Evolutionary conservation across 78 protist genomes (phyloP).

Genomic region (Dictyostelium citrinum): DNA sequence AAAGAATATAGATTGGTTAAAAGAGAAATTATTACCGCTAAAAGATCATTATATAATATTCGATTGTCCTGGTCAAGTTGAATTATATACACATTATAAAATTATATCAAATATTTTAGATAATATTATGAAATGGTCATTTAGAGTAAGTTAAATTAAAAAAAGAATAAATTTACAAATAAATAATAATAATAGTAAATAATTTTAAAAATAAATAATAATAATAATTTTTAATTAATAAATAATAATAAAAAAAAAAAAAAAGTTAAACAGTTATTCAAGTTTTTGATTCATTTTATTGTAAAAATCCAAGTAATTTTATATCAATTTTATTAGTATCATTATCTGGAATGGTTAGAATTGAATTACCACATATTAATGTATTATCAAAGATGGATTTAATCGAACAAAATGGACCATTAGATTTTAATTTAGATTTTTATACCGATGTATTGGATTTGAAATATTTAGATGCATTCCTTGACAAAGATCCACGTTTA

Average conservation of each 20-base stretch:
- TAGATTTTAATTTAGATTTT: conserved; percentile 88
- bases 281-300: conserved; percentile 89
- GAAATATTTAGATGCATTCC: not conserved
- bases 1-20: conserved; percentile 95
- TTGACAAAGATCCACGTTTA: conserved; percentile 18
- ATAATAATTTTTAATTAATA: no score
- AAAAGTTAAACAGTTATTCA: conserved; percentile 84
- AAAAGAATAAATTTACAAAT: not conserved
- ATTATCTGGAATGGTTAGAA: conserved; percentile 84
- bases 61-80: conserved; percentile 99
- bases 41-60: conserved; percentile 86
- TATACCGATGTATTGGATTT: conserved; percentile 90
- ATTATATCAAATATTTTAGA: conserved; percentile 81
- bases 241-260: not conserved
- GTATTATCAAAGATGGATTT: conserved; percentile 97
- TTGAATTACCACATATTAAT: conserved; percentile 97
- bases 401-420: conserved; percentile 71
- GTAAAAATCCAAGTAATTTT: conserved; percentile 92
- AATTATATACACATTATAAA: conserved; percentile 95
- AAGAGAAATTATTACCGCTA: conserved; percentile 55
- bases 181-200: no score
- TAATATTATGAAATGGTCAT: conserved; percentile 80
- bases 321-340: conserved; percentile 92
- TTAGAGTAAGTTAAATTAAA: conserved; percentile 69
- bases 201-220: no score